Percentiles rank a stretch among this genome's conserved stretches.
Evolutionary conservation across 305 asterid species (phyloP).

Genomic region (Galium porrigens): DNA sequence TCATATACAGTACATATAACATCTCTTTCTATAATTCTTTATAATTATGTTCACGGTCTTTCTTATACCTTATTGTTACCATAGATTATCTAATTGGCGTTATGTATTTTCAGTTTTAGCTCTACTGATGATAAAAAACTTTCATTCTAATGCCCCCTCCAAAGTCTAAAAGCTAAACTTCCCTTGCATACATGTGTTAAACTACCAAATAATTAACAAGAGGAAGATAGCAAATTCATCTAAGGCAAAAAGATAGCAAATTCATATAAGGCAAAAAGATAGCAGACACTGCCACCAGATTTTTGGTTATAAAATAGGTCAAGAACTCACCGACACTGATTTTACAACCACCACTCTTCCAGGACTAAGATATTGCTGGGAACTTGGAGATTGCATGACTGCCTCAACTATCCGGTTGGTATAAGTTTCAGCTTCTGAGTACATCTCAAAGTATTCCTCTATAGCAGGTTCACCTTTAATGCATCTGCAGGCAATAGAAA

Average conservation of each 20-base stretch:
- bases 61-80: not conserved
- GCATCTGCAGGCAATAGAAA: slow-evolving; percentile 41
- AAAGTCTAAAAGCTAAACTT: not conserved
- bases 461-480: slow-evolving; percentile 93
- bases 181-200: not conserved
- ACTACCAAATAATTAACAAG: not conserved
- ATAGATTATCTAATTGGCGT: not conserved
- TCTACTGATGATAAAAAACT: not conserved
- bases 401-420: slow-evolving; percentile 43
- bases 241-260: not conserved
- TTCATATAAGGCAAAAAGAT: not conserved
- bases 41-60: not conserved
- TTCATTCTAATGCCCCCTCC: not conserved
- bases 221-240: not conserved
- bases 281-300: slow-evolving; percentile 4
- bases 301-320: not conserved
- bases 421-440: slow-evolving; percentile 52
- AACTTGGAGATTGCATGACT: slow-evolving; percentile 54
- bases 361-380: slow-evolving; percentile 49
- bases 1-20: no score
- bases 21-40: not conserved
- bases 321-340: slow-evolving; percentile 52
- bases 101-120: not conserved
- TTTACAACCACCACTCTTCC: slow-evolving; percentile 90
- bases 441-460: slow-evolving; percentile 77